Conservation (phyloP, 2,329 filamentous ascomycete genomes). For the Pestalotiopsis sp. region DNA sequence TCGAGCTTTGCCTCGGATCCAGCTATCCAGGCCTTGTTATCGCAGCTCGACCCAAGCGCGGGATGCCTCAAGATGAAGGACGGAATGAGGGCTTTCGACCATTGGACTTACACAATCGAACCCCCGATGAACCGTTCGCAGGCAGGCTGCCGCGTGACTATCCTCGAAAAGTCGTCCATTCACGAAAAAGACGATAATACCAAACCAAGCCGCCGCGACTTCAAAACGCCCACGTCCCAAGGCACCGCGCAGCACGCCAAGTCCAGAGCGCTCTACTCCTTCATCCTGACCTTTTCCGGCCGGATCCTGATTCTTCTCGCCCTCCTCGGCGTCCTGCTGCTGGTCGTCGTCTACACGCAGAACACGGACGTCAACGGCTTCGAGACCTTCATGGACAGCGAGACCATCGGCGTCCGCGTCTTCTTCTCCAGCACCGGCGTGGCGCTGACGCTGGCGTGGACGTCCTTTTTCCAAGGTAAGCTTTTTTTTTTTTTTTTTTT, state of each 20-base stretch:
- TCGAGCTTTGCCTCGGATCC: conserved; percentile 33
- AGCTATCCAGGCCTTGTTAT: conserved; percentile 22
- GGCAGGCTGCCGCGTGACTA: too few relatives aligned
- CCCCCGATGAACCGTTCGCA: too few relatives aligned
- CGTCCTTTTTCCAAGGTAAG: conserved; percentile 38
- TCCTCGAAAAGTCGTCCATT: too few relatives aligned
- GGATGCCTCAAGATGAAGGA: conserved; percentile 18
- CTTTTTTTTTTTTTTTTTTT: background rate
- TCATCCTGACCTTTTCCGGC: conserved; percentile 28
- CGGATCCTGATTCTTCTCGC: conserved; percentile 27
- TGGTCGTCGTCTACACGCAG: conserved; percentile 41
- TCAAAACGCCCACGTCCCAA: background rate
- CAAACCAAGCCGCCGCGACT: background rate
- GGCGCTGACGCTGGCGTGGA: conserved; percentile 39
- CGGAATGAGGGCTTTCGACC: conserved; percentile 23
- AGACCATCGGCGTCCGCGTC: conserved; percentile 40
- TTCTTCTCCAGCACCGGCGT: conserved; percentile 43
- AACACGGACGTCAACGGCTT: conserved; percentile 35
- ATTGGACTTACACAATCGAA: conserved; percentile 21
- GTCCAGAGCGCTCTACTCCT: conserved; percentile 21
- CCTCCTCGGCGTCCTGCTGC: conserved; percentile 28
- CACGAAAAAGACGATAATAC: too few relatives aligned
- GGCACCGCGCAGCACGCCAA: conserved; percentile 18
- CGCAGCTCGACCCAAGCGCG: conserved; percentile 20
- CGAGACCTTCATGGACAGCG: conserved; percentile 42